Base-by-base conservation (phyloP, 108 stramenopile species). In the Asterionellopsis glacialis region DNA sequence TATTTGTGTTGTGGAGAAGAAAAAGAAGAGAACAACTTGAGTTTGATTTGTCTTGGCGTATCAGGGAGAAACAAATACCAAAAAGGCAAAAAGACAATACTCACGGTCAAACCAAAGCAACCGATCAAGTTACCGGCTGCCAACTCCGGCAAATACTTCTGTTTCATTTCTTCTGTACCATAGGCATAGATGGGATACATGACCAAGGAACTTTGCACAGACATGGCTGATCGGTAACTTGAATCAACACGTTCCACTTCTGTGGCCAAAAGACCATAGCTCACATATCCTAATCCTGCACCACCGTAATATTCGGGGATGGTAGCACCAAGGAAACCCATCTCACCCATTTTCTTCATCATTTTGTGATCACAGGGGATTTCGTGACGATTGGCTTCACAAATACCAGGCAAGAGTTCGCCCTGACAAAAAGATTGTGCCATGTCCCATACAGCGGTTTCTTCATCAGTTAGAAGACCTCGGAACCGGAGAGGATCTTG, bases 161-260 rank as follows among this genome's bases (percentile, higher is more conserved):
- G 72, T 61, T 88, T 88, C 70, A 90, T 73, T 45, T 77, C 75
- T 57, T 97, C 93, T 16, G 69, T 75, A 33, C 93, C 96, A 64
- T 90, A 97, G 13, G 82, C 79, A 64, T 90, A 91, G 55, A 98
- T 98, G 57, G 97, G 97, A 73, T 91, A 83, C 97, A 98, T 98
- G 19, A 98, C 97, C 52, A 98, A 64, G 9, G 84, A 86, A 13
- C 77, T 83, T 70, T 98, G 97, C 16, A 98, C 97, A 45, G 80
- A 83, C 93, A 98, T 91, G 40, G 92, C 92, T 16, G 87, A 89
- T 7, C 97, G 70, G 67, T 96, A 98, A 47, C 73, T 75, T 5
- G 90, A 92, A 72, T 98, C 97, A 11, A 94, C 87, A 12, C 83
- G 55, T 65, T 95, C 97, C 10, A 93, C 89, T 51, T 92, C 94